Evolutionary conservation across 352 stramenopile genomes (phyloP), one percentile per base, ranked within the genome.

Genomic region (Globisporangium spinosum): DNA sequence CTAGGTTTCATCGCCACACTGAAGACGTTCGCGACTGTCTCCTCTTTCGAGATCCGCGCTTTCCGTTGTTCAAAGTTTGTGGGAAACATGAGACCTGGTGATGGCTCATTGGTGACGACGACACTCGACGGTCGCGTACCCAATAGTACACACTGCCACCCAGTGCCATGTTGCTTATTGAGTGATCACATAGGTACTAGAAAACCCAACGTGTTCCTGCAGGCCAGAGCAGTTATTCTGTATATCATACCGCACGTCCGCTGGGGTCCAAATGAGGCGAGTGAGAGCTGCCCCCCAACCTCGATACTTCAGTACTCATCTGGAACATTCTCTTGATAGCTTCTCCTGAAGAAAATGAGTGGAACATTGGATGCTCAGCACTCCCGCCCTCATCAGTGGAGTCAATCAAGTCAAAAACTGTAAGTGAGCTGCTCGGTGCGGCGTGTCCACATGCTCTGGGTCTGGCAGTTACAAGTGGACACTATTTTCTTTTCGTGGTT

Each of bases 11-110:
- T 70, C 3, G 51, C 69, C 6, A 40, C 43, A 22, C 27, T 27
- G n/a, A 43, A 74, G 15, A 74, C 45, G 45, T 71, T 71, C 38
- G 43, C 65, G 25, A 23, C 15, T 3, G 49, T 71, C 20, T 27
- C 54, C 22, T 35, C 22, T 17, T 67, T 32, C 8, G 4, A 15
- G 13, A 59, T 67, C n/a, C 17, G 22, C 2, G 22, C 43, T 25
- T 67, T 67, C 10, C 51, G 51, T 9, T 60, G n/a, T 7, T 59
- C 12, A 27, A 53, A 60, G 32, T 53, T 32, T 17, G 4, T 3
- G 23, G 61, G 9, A n/a, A 53, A 53, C 27, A 38, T 6, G 12
- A 67, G 32, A 12, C 6, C 29, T 15, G 23, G 5, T 3, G 40
- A 49, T 9, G 17, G 15, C n/a, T 27, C n/a, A 6, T 10, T 49